phyloP scores from a whole-genome alignment of 345 rosid species.

The Gossypium turneri region DNA sequence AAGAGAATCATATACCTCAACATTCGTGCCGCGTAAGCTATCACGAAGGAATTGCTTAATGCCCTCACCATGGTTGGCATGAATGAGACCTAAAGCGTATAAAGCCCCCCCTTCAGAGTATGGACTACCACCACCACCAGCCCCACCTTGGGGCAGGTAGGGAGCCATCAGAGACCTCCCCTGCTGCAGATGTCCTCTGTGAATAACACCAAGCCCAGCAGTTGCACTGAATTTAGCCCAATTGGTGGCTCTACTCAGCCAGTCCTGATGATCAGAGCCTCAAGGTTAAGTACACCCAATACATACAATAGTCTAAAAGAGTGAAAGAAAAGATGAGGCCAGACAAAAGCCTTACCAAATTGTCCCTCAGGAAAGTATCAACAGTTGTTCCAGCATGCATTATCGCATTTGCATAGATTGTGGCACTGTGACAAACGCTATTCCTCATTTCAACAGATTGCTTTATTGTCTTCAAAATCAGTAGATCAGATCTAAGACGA shows the following conservation, averaged over 20 bases:
- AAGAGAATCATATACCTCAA: slow-evolving; percentile 54
- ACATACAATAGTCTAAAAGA: background rate
- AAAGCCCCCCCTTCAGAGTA: slow-evolving; percentile 99
- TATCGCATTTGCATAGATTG: slow-evolving; percentile 94
- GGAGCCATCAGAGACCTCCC: slow-evolving; percentile 99
- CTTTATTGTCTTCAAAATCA: slow-evolving; percentile 88
- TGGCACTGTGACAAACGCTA: slow-evolving; percentile 98
- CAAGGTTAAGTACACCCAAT: slow-evolving; percentile 11
- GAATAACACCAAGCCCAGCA: slow-evolving; percentile 98
- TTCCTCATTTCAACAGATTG: slow-evolving; percentile 99
- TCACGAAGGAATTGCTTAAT: slow-evolving; percentile 95
- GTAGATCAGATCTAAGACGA: slow-evolving; percentile 74
- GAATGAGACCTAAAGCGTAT: slow-evolving; percentile 96
- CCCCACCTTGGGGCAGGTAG: slow-evolving; percentile 96
- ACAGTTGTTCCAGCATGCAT: slow-evolving; percentile 99
- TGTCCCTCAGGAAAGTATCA: slow-evolving; percentile 96
- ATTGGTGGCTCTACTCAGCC: slow-evolving; percentile 99
- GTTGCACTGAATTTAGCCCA: slow-evolving; percentile 99
- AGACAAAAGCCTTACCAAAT: slow-evolving; percentile 50
- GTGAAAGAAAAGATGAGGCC: background rate
- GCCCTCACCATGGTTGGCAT: slow-evolving; percentile 99
- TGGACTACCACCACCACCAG: slow-evolving; percentile 96
- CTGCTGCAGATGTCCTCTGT: slow-evolving; percentile 93
- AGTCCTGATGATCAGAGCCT: slow-evolving; percentile 54
- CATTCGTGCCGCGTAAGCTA: slow-evolving; percentile 78